Base-by-base conservation (phyloP, 2,329 filamentous ascomycete species). In the Bipolaris bicolor region DNA sequence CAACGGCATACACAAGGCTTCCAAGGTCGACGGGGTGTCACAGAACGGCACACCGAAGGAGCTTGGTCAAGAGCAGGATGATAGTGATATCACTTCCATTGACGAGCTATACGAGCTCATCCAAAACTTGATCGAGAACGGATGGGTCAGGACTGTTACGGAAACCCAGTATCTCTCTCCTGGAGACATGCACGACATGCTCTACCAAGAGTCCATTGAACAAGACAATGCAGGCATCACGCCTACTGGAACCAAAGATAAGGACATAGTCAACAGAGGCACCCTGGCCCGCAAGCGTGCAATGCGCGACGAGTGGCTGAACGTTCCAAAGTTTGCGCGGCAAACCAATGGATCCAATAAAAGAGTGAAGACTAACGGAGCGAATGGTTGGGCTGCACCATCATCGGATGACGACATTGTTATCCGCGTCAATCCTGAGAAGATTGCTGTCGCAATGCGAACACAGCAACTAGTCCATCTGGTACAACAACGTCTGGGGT, bases 381-480 rank as follows among this genome's bases (percentile, higher is more conserved):
- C 52, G 10, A 65, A 68, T 5, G 57, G 58, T 1, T 65, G 60
- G 55, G 43, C 60, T 11, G 39, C 53, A 3, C 33, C 53, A 7
- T 31, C 64, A 7, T 55, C 60, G 16, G 71, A 96, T 88, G 84
- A 86, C 48, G 85, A 90, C 56, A 81, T 92, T 62, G 83, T 93
- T 34, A 81, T 98, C 47, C 86, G 89, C 26, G 82, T 97, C 52
- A 97, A 97, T 72, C 89, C 91, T 69, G 89, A 93, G 54, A 96
- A 94, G 75, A 91, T 92, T 57, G 81, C 89, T 6, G 90, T 97
- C 9, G 88, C 90, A 48, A 82, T 97, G 61, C 90, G 94, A 55
- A 97, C 92, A 67, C 84, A 88, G 62, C 86, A 87, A 18, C 86
- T 98, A 2, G 86, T 89, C 50, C 82, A 87, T n/a, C 85, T 92